Percentiles rank a stretch among this genome's conserved stretches.
Evolutionary conservation across 331 rosid genomes (phyloP).

Genomic region (Quercus phellos): DNA sequence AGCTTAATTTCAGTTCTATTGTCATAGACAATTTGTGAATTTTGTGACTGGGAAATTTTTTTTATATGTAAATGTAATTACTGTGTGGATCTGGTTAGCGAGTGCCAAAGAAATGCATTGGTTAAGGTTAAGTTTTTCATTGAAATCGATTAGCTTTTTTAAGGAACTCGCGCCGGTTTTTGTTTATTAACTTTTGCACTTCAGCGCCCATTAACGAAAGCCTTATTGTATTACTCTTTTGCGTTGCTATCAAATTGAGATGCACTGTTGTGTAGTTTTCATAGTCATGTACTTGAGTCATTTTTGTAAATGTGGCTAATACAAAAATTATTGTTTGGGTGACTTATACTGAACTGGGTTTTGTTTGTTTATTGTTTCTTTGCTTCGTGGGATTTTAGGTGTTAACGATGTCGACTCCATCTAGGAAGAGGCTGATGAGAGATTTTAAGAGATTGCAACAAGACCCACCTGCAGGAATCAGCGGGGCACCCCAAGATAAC

Average conservation of each 20-base stretch:
- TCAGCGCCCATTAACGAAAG: too few species aligned
- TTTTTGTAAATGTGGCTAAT: not conserved
- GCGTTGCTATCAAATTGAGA: not conserved
- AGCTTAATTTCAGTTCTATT: not conserved
- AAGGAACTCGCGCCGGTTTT: too few species aligned
- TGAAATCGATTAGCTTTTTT: too few species aligned
- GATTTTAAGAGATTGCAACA: constrained; percentile 94
- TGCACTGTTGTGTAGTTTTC: not conserved
- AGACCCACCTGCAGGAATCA: constrained; percentile 94
- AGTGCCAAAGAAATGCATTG: too few species aligned
- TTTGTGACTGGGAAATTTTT: not conserved
- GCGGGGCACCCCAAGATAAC: constrained; percentile 98
- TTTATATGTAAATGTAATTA: not conserved
- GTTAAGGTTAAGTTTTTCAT: too few species aligned
- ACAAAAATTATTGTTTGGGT: not conserved
- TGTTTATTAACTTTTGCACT: too few species aligned
- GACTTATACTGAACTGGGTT: not conserved
- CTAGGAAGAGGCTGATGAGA: constrained; percentile 95
- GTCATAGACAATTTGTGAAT: not conserved
- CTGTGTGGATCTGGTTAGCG: not conserved
- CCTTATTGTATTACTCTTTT: not conserved
- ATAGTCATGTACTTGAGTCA: not conserved
- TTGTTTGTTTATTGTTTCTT: not conserved
- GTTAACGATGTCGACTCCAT: constrained; percentile 81
- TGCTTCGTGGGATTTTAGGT: constrained; percentile 20